Percentiles rank a stretch among this genome's conserved stretches.
Conservation (phyloP, 192 early-diverging fungal genomes). For the Geranomyces variabilis region DNA sequence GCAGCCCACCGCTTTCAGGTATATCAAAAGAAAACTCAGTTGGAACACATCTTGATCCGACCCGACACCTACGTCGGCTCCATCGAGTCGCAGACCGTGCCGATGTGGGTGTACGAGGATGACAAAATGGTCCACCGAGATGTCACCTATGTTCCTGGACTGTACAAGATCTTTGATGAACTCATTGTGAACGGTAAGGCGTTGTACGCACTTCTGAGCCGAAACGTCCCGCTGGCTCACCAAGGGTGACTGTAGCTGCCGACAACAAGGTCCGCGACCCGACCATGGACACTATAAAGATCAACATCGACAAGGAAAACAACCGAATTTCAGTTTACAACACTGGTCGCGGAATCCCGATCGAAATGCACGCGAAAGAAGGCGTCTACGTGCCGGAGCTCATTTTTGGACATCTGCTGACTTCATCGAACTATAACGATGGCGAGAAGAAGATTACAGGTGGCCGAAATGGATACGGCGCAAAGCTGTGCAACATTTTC, state of each 20-base stretch:
- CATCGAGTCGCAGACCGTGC: slow-evolving; percentile 74
- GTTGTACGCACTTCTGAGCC: background rate
- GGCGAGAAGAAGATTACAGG: slow-evolving; percentile 92
- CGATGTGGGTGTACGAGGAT: slow-evolving; percentile 87
- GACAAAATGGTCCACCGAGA: slow-evolving; percentile 63
- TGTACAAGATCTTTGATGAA: slow-evolving; percentile 99
- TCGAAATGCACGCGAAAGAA: slow-evolving; percentile 90
- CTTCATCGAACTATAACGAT: slow-evolving; percentile 97
- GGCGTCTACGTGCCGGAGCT: slow-evolving; percentile 92
- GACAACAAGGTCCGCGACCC: slow-evolving; percentile 93
- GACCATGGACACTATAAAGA: slow-evolving; percentile 82
- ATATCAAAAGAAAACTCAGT: slow-evolving; percentile 93
- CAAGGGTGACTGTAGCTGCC: slow-evolving; percentile 50
- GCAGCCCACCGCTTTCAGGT: slow-evolving; percentile 56
- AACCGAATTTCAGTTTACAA: slow-evolving; percentile 88
- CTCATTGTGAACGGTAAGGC: slow-evolving; percentile 86
- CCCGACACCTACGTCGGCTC: slow-evolving; percentile 98
- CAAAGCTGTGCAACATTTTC: slow-evolving; percentile 97
- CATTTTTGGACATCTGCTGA: slow-evolving; percentile 96
- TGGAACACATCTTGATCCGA: slow-evolving; percentile 93
- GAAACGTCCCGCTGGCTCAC: background rate
- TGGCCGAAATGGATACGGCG: slow-evolving; percentile 87
- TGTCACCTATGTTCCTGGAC: slow-evolving; percentile 76
- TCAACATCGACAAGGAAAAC: slow-evolving; percentile 81
- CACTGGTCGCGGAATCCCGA: slow-evolving; percentile 92